Percentiles rank a stretch among this genome's conserved stretches.
Conservation (phyloP, 345 rosid genomes). For the Hibiscus tridactylites region DNA sequence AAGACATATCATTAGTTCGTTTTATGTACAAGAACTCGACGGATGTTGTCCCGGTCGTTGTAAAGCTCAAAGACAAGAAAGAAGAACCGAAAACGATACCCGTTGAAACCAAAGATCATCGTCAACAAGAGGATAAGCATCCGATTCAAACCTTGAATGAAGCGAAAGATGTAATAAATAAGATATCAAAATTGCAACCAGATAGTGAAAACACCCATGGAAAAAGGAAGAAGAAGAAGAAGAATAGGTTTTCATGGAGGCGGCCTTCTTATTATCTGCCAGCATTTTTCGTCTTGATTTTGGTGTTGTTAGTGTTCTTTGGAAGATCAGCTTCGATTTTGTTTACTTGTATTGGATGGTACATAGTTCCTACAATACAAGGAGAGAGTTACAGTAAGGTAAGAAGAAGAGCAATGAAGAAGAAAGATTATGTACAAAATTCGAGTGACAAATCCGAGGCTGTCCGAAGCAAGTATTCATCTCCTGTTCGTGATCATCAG, state of each 20-base stretch:
- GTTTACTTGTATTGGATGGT: slow-evolving; percentile 51
- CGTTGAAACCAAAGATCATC: slow-evolving; percentile 1
- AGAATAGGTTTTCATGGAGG: slow-evolving; percentile 16
- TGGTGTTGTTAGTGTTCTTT: slow-evolving; percentile 35
- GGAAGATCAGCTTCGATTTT: slow-evolving; percentile 44
- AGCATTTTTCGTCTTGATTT: slow-evolving; percentile 28
- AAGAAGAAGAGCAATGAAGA: slow-evolving; percentile 9
- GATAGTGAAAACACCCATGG: not conserved
- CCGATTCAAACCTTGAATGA: not conserved
- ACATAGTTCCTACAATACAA: slow-evolving; percentile 31
- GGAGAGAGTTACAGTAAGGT: slow-evolving; percentile 10
- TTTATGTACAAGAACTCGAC: slow-evolving; percentile 26
- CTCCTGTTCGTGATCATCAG: slow-evolving; percentile 2
- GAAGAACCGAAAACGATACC: slow-evolving; percentile 11
- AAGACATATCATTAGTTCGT: slow-evolving; percentile 35
- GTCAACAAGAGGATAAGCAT: not conserved
- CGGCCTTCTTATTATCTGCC: slow-evolving; percentile 40
- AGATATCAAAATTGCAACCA: not conserved
- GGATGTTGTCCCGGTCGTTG: slow-evolving; percentile 36
- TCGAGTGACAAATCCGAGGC: not conserved
- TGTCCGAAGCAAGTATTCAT: not conserved
- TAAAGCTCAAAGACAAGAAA: slow-evolving; percentile 32
- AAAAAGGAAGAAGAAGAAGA: slow-evolving; percentile 10
- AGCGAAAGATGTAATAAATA: not conserved
- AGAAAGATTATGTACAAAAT: not conserved